A percentile compares a stretch with the other conserved stretches of the same genome.
Conservation (phyloP, 306 rosid genomes). For the Alnus glutinosa region DNA sequence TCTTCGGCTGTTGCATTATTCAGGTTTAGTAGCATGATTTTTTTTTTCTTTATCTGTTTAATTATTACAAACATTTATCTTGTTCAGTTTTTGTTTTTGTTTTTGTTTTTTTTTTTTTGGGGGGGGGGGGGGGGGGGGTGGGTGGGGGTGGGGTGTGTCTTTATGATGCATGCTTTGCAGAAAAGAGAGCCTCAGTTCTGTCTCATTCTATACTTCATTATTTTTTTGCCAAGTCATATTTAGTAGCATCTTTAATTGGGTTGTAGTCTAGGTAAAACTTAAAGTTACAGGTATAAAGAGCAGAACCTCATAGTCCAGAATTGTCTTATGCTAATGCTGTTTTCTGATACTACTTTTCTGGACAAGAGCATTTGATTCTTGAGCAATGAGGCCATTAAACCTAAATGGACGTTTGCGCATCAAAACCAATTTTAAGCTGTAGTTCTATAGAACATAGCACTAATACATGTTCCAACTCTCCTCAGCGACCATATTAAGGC, state of each 20-base stretch:
- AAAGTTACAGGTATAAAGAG: conserved; percentile 6
- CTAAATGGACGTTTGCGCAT: background rate
- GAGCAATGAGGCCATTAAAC: background rate
- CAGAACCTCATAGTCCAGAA: background rate
- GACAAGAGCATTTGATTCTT: background rate
- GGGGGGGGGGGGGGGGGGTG: too few species aligned
- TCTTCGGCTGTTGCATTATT: conserved; percentile 84
- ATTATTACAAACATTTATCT: background rate
- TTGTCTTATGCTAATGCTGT: background rate
- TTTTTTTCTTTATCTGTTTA: conserved; percentile 5
- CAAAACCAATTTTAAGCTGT: background rate
- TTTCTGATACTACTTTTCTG: background rate
- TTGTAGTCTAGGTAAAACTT: conserved; percentile 1
- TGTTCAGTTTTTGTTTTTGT: background rate
- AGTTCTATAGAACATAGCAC: background rate
- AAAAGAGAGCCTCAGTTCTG: background rate
- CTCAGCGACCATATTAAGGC: background rate
- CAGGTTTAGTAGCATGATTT: conserved; percentile 50
- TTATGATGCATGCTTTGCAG: background rate
- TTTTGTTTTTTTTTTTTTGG: background rate
- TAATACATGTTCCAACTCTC: background rate
- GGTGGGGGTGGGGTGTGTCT: background rate
- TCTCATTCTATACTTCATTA: background rate
- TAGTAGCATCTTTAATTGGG: conserved; percentile 2
- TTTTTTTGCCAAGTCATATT: background rate